phyloP scores from a whole-genome alignment of 1,284 basidiomycete species.

The Malassezia brasiliensis region DNA sequence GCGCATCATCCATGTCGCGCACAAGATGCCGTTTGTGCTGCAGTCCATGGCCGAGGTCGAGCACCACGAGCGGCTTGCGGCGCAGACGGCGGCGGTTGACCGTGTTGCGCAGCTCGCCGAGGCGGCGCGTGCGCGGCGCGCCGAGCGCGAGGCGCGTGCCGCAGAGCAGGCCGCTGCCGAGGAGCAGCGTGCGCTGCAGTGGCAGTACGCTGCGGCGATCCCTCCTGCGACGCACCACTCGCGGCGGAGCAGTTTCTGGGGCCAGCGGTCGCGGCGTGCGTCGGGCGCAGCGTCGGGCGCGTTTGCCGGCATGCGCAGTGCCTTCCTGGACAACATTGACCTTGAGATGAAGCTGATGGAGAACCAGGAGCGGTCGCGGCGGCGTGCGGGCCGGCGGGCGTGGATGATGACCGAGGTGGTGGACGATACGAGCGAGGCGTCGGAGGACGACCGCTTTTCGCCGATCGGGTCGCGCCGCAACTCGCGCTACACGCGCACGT shows the following conservation, averaged over 20 bases:
- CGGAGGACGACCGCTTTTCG: constrained; percentile 39
- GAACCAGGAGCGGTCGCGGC: constrained; percentile 36
- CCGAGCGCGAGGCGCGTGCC: constrained; percentile 7
- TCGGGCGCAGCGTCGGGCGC: constrained; percentile 18
- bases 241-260: constrained; percentile 28
- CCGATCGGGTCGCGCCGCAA: constrained; percentile 33
- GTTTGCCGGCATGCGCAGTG: constrained; percentile 24
- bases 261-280: constrained; percentile 21
- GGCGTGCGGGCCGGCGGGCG: constrained; percentile 32
- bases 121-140: constrained; percentile 34
- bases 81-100: constrained; percentile 34
- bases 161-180: constrained; percentile 27
- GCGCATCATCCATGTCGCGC: constrained; percentile 45
- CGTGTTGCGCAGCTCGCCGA: constrained; percentile 39
- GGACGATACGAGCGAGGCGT: constrained; percentile 35
- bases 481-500: constrained; percentile 9
- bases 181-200: constrained; percentile 26
- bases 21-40: constrained; percentile 45
- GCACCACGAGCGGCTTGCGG: constrained; percentile 31
- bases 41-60: constrained; percentile 35
- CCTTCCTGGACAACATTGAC: constrained; percentile 26
- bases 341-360: constrained; percentile 34
- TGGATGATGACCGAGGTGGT: constrained; percentile 43
- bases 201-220: constrained; percentile 20
- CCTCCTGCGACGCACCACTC: constrained; percentile 10